Percentiles rank a stretch among this genome's conserved stretches.
These are phyloP conservation scores for Aspergillus kassunensis DNA, from an alignment of 495 filamentous ascomycete genomes.

Conservation along the genomic window DNA sequence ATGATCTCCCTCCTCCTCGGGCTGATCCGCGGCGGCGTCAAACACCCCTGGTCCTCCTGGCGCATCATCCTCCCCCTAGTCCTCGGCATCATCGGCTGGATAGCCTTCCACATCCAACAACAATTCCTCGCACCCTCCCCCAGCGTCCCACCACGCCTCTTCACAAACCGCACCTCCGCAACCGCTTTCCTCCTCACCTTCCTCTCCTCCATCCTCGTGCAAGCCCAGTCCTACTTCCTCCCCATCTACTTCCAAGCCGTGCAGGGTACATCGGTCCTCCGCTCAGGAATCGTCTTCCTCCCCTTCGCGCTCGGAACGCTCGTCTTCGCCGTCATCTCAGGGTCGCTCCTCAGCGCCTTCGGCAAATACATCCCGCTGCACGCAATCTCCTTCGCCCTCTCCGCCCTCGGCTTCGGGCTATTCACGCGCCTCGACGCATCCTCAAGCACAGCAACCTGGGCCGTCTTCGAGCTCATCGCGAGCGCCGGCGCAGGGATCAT, in stretches of 20 bases:
- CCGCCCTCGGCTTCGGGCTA: conserved; percentile 43
- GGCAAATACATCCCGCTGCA: conserved; percentile 49
- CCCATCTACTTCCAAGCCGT: conserved; percentile 51
- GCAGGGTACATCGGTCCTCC: conserved; percentile 38
- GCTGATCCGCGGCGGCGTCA: conserved; percentile 50
- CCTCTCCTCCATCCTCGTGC: conserved; percentile 50
- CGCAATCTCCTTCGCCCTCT: conserved; percentile 48
- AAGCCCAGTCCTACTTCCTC: conserved; percentile 43
- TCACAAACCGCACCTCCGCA: conserved; percentile 40
- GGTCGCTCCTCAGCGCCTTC: conserved; percentile 43
- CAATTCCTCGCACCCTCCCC: conserved; percentile 32
- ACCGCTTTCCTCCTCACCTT: conserved; percentile 39
- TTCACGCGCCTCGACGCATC: conserved; percentile 41
- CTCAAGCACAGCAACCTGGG: conserved; percentile 40
- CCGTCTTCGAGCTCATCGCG: conserved; percentile 43
- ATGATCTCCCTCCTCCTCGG: conserved; percentile 46
- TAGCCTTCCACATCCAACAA: conserved; percentile 19
- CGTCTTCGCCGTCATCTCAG: conserved; percentile 43
- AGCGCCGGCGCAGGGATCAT: conserved; percentile 49
- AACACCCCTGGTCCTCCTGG: conserved; percentile 49
- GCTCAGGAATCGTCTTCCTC: conserved; percentile 39
- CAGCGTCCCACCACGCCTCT: conserved; percentile 43
- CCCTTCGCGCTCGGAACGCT: too few relatives aligned
- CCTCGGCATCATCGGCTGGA: conserved; percentile 15
- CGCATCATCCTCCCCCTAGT: conserved; percentile 41